phyloP scores from a whole-genome alignment of 352 stramenopile genomes.

The Pythium folliculosum region DNA sequence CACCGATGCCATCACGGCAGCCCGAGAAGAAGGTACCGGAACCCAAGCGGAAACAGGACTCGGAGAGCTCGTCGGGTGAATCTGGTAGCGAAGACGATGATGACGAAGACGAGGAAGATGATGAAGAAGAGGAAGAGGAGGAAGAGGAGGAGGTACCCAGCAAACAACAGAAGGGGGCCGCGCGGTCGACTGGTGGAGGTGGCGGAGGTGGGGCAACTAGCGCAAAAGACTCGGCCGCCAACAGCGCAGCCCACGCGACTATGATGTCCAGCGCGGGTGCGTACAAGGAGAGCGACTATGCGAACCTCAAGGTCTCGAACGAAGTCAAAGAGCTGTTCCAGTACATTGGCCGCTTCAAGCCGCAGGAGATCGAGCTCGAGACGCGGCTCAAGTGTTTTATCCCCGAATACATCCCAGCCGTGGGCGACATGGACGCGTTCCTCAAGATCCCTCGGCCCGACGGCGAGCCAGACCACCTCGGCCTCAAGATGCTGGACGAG shows the following conservation, averaged over 20 bases:
- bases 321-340: slow-evolving; percentile 93
- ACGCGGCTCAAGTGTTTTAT: slow-evolving; percentile 96
- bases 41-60: slow-evolving; percentile 57
- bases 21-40: slow-evolving; percentile 43
- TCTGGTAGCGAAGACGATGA: slow-evolving; percentile 71
- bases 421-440: slow-evolving; percentile 97
- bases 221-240: slow-evolving; percentile 15
- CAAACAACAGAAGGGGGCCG: slow-evolving; percentile 21
- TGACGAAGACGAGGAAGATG: slow-evolving; percentile 57
- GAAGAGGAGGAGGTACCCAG: slow-evolving; percentile 41
- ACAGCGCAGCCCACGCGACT: slow-evolving; percentile 42
- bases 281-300: slow-evolving; percentile 91
- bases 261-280: slow-evolving; percentile 68
- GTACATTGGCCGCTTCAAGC: slow-evolving; percentile 95
- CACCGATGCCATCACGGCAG: slow-evolving; percentile 34
- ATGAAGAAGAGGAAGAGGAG: slow-evolving; percentile 48
- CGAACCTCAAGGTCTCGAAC: slow-evolving; percentile 85
- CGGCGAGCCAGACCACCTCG: slow-evolving; percentile 86
- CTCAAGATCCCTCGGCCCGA: slow-evolving; percentile 95
- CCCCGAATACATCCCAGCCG: slow-evolving; percentile 95
- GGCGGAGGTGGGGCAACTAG: slow-evolving; percentile 4
- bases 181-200: slow-evolving; percentile 18
- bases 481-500: slow-evolving; percentile 94
- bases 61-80: slow-evolving; percentile 69
- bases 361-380: slow-evolving; percentile 95